Conservation (phyloP, 2,329 filamentous ascomycete species). For the Colletotrichum orchidophilum region DNA sequence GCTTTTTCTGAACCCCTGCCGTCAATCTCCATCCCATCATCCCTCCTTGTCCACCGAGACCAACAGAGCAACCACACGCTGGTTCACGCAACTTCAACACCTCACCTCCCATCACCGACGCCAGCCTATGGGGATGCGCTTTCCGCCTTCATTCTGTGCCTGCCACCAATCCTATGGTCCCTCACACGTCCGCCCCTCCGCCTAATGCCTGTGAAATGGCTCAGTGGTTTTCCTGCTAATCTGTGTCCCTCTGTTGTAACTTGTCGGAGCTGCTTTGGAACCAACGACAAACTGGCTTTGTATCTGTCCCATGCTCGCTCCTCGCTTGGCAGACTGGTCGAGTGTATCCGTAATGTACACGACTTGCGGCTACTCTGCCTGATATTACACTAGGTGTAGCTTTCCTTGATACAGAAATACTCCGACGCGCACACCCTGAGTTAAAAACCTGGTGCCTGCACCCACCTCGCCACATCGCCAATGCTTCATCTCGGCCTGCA, state of each 20-base stretch:
- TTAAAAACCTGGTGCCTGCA: not conserved
- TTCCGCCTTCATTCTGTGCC: not conserved
- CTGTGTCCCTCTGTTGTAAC: not conserved
- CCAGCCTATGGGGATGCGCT: not conserved
- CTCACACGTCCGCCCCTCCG: not conserved
- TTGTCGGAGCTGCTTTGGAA: not conserved
- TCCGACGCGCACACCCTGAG: conserved; percentile 9
- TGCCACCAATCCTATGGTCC: not conserved
- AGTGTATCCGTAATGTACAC: not conserved
- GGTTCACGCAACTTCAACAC: not conserved
- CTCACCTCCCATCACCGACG: not conserved
- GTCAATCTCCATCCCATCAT: not conserved
- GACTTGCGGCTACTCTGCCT: not conserved
- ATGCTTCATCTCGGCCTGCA: conserved; percentile 27
- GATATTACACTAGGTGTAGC: not conserved
- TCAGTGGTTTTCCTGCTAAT: not conserved
- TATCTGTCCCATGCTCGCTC: not conserved
- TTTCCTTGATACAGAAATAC: conserved; percentile 19
- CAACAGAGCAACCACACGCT: too few relatives aligned
- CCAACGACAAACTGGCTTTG: not conserved
- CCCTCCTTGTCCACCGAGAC: not conserved
- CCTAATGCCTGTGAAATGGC: not conserved
- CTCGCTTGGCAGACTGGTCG: not conserved
- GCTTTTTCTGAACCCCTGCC: conserved; percentile 19
- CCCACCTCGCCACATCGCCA: not conserved